Evolutionary conservation across 2,329 filamentous ascomycete species (phyloP), one percentile per base, ranked within the genome.

Genomic region (Eurotiales sp.): DNA sequence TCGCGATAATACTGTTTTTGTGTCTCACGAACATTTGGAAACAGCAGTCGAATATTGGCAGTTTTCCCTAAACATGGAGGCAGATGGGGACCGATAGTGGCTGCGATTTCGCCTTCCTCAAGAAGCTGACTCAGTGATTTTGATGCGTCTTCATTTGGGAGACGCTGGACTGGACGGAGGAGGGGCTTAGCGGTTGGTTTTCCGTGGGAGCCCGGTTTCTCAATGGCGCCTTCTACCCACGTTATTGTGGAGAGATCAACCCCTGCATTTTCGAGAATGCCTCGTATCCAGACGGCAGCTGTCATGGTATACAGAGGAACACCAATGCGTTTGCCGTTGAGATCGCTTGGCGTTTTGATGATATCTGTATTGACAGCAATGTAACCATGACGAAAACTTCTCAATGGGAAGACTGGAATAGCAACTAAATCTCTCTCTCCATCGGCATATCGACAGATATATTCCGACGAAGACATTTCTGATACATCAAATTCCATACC

Each of bases 251-350:
- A 55, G 7, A 68, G 56, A 52, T 67, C 63, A 15, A 70, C 66
- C 14, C 67, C 68, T 29, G 65, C 57, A 41, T 70, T 54, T 51
- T 69, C 50, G 10, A 72, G 56, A 11, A 70, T 25, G 4, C 62
- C 62, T 19, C 68, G 56, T 8, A 66, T 63, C 64, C 65, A 71
- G 7, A 71, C 68, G 1, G 66, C 67, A 8, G 68, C 68, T 3
- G 68, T 70, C 68, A 70, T 69, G 17, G 67, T 69, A 55, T 71
- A 70, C 15, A 65, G 54, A 54, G 65, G 67, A 0, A 71, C 64
- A 8, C 68, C 67, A 36, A 71, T 62, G 15, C 55, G 60, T 52
- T 68, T 68, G 15, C 66, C 66, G 22, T 64, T 63, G 8, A 69
- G 56, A 53, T 70, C 67, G 11, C 49, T 51, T 3, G 66, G 65